Evolutionary conservation across 75 land plant genomes (phyloP), one percentile per base, ranked within the genome.

Genomic region (Isoetes taiwanensis): DNA sequence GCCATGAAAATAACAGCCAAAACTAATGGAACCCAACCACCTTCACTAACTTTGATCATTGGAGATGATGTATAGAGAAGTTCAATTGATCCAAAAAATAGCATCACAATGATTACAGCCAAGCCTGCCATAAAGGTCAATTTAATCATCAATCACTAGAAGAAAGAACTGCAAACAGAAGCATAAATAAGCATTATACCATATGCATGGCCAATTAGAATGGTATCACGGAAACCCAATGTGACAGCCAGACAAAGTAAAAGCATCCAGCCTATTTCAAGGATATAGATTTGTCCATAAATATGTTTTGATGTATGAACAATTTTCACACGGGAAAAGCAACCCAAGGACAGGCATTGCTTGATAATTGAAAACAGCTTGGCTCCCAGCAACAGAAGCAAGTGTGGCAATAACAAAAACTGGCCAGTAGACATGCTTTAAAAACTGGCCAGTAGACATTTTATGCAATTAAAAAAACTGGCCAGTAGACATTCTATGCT

Each of bases 31-130:
- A 64, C 66, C 80, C 78, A 78, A 1, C 74, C 80, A 54, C 78
- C 80, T 30, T 78, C 63, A 2, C 33, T 61, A 25, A 78, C 63
- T 35, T 78, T 78, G 26, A 65, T 74, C 4, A 78, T 30, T 26
- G 78, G 54, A 35, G 80, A 67, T 8, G 78, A 69, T 32, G 66
- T 37, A 38, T 78, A 78, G 32, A 74, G 35, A 27, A 34, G 56
- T 37, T 78, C 80, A 17, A 74, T 57, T 9, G 55, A 33, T 9
- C 73, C 78, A 37, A 78, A 78, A 57, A 75, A 69, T 1, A 80
- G 1, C 89, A 84, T 84, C 5, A 84, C 89, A 20, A 81, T 81
- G 31, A 84, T 78, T 17, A 84, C 85, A 24, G 89, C 89, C 52
- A 84, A 43, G 33, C 89, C 89, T 84, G 75, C 38, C 39, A 11